Evolutionary conservation across 2,329 filamentous ascomycete species (phyloP).

Genomic region (Xylariomycetidae sp.): DNA sequence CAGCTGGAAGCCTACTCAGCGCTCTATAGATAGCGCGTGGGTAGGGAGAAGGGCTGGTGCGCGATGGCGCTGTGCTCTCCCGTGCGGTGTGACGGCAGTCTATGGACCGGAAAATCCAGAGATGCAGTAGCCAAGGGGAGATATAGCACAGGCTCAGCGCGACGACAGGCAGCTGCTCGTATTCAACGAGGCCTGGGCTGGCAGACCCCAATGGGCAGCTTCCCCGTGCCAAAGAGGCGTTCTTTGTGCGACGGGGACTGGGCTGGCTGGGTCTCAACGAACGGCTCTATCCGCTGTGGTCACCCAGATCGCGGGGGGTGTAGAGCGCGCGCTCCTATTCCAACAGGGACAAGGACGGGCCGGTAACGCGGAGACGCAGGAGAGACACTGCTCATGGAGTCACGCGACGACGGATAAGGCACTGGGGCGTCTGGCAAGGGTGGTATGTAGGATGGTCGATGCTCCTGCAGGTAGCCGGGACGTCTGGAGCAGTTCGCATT

Average conservation of each 20-base stretch:
- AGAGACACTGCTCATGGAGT: constrained; percentile 25
- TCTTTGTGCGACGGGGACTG: constrained; percentile 26
- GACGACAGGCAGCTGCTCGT: constrained; percentile 25
- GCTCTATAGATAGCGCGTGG: constrained; percentile 22
- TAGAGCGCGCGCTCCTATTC: constrained; percentile 17
- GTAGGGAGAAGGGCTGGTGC: constrained; percentile 22
- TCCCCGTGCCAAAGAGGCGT: constrained; percentile 29
- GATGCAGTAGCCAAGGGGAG: constrained; percentile 18
- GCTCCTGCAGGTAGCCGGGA: constrained; percentile 30
- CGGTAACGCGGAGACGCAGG: constrained; percentile 23
- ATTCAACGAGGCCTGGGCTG: constrained; percentile 24
- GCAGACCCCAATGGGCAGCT: constrained; percentile 27
- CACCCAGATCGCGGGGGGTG: constrained; percentile 24
- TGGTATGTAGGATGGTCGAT: constrained; percentile 31
- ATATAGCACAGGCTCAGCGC: constrained; percentile 21
- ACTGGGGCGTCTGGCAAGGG: constrained; percentile 29
- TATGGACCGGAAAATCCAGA: constrained; percentile 19
- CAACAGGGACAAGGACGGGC: constrained; percentile 19
- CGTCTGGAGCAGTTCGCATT: constrained; percentile 31
- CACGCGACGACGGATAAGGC: constrained; percentile 31
- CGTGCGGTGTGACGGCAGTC: constrained; percentile 27
- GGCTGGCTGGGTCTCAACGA: constrained; percentile 18
- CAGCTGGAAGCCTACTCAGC: no score
- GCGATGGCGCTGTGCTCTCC: constrained; percentile 26
- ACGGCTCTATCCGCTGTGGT: constrained; percentile 24